Evolutionary conservation across 306 rosid species (phyloP).

Genomic region (Rosa multiflora): DNA sequence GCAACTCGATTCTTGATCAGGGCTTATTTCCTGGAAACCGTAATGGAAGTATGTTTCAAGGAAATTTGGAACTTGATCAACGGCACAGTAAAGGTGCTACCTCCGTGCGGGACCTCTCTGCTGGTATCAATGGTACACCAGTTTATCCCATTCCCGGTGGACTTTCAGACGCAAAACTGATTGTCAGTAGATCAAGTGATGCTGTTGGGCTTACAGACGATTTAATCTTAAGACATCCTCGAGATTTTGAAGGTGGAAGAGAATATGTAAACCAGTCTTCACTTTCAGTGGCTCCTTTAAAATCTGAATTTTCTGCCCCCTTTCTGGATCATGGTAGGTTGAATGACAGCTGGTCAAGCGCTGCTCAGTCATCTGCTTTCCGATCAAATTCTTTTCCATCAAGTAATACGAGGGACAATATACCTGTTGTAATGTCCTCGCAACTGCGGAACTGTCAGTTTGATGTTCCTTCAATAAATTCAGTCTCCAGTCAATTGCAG

Average conservation of each 20-base stretch:
- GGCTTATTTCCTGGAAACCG: slow-evolving; percentile 48
- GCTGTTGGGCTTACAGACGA: slow-evolving; percentile 38
- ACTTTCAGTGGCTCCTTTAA: slow-evolving; percentile 42
- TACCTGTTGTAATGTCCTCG: slow-evolving; percentile 40
- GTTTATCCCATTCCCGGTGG: slow-evolving; percentile 49
- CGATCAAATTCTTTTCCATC: slow-evolving; percentile 47
- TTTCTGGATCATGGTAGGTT: slow-evolving; percentile 53
- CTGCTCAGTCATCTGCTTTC: slow-evolving; percentile 57
- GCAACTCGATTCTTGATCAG: slow-evolving; percentile 44
- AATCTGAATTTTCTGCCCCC: slow-evolving; percentile 46
- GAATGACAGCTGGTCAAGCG: slow-evolving; percentile 55
- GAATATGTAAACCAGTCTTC: slow-evolving; percentile 48
- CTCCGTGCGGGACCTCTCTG: slow-evolving; percentile 39
- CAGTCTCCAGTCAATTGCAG: slow-evolving; percentile 40
- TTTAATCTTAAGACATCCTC: slow-evolving; percentile 40
- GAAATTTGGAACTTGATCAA: slow-evolving; percentile 59
- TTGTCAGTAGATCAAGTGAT: slow-evolving; percentile 33
- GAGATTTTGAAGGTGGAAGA: slow-evolving; percentile 43
- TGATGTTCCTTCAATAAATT: slow-evolving; percentile 46
- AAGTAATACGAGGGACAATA: slow-evolving; percentile 33
- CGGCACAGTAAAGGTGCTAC: slow-evolving; percentile 38
- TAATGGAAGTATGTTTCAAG: slow-evolving; percentile 45
- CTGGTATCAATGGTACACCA: slow-evolving; percentile 40
- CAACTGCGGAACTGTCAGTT: slow-evolving; percentile 40
- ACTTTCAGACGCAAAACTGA: slow-evolving; percentile 44